Base-by-base conservation (phyloP, 129 eudicot species). In the Mikania micrantha region DNA sequence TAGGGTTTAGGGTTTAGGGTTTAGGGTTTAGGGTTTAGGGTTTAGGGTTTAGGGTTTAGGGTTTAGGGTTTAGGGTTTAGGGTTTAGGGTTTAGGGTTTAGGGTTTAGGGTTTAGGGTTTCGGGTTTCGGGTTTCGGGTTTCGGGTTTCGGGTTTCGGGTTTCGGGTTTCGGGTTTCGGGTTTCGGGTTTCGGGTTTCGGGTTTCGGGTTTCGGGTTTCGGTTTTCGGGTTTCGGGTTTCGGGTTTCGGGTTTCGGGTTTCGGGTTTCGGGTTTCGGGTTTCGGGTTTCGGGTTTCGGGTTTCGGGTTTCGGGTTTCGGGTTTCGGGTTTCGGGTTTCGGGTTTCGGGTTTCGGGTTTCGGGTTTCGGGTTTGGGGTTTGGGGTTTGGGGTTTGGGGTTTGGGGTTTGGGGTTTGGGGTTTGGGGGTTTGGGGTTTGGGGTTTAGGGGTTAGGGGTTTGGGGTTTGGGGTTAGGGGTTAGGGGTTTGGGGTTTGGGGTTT, bases 91-190 rank as follows among this genome's bases (percentile, higher is more conserved):
- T 69, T 15, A 27, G 72, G 72, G 60, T 67, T 67, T 47, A 47
- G 64, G 65, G 41, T 59, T 59, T 13, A 15, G 78, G 78, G 56
- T 63, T 63, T 29, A 31, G 78, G 78, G 64, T 73, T 73, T 20
- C 20, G 78, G 78, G 54, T 62, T 45, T 19, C 21, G 78, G 78
- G 34, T 62, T 47, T 29, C 20, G 78, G 78, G 62, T 73, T 64
- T 64, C 0, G 9, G 69, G 69, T 27, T 64, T 41, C 0, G 4
- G 69, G 54, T 27, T 64, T 63, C 13, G 2, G 54, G 54, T 38
- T 41, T 61, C 36, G 9, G 67, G 67, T 28, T 8, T 61, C 20
- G 19, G 67, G 67, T 29, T 34, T 61, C 36, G 36, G 45, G 67
- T 47, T 16, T 61, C 20, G 36, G 64, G 64, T 58, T 24, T 22